Evolutionary conservation across 768 basidiomycete species (phyloP), one percentile per base, ranked within the genome.

Genomic region (Boletus rubescentipes): DNA sequence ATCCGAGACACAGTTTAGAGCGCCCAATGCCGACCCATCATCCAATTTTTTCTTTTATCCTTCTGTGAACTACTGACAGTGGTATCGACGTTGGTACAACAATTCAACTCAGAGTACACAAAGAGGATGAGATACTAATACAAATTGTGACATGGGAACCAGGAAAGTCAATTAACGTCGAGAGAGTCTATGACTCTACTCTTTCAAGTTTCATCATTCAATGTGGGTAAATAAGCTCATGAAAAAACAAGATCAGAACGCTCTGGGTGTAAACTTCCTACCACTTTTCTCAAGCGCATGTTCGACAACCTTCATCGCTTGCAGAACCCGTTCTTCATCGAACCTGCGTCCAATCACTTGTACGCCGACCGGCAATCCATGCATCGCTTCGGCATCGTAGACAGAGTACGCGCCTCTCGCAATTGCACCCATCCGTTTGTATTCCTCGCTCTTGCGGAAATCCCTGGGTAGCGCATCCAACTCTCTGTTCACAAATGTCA

Each of bases 261-360:
- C 53, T 18, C 23, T 61, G 0, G 67, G 67, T 21, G 46, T 46
- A 23, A 69, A 69, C 41, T 60, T 62, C 26, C 55, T 55, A 2
- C 55, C 69, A 35, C 53, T 53, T 30, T 44, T 60, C 32, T 49
- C 59, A n/a, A 70, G 58, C n/a, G 67, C 67, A 2, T 52, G 55
- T 40, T 82, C 73, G 44, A 87, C 72, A 7, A 88, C 74, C 60
- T 81, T 80, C 82, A 88, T 87, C 2, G 81, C 85, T 61, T 83
- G 81, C 8, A 89, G 58, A 3, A 87, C 86, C 62, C 84, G 84
- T 69, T 91, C 89, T 68, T 90, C 89, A 64, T 87, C 83, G 36
- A 87, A 75, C 38, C 82, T 72, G 41, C 77, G 71, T 2, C 85
- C 86, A 1, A 82, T 76, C 31, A 89, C 67, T 63, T 89, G 86